phyloP scores from a whole-genome alignment of 2,329 filamentous ascomycete species.

The Sclerotiophoma versabilis region DNA sequence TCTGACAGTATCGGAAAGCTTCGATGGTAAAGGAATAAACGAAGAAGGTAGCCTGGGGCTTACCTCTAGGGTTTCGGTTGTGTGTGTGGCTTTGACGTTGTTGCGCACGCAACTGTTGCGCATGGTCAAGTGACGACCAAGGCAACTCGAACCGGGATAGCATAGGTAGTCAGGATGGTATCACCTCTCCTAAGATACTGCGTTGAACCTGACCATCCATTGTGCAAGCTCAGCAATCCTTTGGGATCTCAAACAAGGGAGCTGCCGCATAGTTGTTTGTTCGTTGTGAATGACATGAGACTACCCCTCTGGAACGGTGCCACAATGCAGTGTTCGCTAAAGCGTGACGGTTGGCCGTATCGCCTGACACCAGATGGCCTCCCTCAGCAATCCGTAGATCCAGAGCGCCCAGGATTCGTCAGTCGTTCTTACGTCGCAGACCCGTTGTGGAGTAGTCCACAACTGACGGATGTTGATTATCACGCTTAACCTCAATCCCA shows the following conservation, averaged over 20 bases:
- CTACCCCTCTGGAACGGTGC: not conserved
- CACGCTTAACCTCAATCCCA: not conserved
- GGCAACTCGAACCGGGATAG: not conserved
- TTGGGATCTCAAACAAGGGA: not conserved
- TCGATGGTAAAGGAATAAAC: no score
- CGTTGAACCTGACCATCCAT: not conserved
- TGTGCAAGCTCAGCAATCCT: not conserved
- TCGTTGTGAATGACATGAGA: constrained; percentile 3
- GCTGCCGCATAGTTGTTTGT: not conserved
- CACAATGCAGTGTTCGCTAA: not conserved
- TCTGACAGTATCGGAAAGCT: no score
- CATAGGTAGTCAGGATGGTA: constrained; percentile 3
- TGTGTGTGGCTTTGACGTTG: no score
- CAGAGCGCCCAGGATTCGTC: not conserved
- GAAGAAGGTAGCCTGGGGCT: no score
- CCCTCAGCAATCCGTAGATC: not conserved
- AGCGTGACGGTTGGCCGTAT: not conserved
- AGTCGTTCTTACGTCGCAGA: not conserved
- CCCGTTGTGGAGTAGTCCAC: not conserved
- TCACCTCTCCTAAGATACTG: not conserved
- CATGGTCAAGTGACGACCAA: not conserved
- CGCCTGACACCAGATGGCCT: constrained; percentile 6
- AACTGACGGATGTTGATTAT: not conserved
- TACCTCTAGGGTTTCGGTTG: not conserved
- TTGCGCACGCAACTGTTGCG: constrained; percentile 2